Evolutionary conservation across 768 basidiomycete genomes (phyloP).

Genomic region (Boletus rex-veris): DNA sequence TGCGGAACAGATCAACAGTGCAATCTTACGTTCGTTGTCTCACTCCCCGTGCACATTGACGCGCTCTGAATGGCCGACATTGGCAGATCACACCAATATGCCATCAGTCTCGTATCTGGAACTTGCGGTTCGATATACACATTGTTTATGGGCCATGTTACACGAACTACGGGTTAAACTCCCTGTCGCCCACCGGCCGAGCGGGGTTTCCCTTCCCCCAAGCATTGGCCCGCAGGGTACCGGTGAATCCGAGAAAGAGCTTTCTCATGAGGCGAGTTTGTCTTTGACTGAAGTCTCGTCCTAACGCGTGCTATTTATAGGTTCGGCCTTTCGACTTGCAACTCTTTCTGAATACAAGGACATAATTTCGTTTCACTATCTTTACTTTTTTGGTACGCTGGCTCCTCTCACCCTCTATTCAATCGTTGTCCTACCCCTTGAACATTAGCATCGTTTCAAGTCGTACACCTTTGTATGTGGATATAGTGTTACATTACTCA

Average conservation of each 20-base stretch:
- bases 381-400: neutral
- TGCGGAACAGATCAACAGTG: conserved; percentile 85
- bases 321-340: conserved; percentile 55
- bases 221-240: conserved; percentile 17
- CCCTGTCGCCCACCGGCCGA: conserved; percentile 35
- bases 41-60: neutral
- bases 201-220: conserved; percentile 48
- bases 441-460: conserved; percentile 15
- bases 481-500: conserved; percentile 28
- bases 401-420: neutral
- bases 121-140: conserved; percentile 60
- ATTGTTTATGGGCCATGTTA: conserved; percentile 56
- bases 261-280: conserved; percentile 35
- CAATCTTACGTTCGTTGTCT: conserved; percentile 68
- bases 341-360: conserved; percentile 47
- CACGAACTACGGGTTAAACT: conserved; percentile 48
- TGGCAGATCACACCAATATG: conserved; percentile 47
- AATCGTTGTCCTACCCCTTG: conserved; percentile 3
- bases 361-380: conserved; percentile 29
- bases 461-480: conserved; percentile 13
- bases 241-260: conserved; percentile 33
- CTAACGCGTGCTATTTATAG: conserved; percentile 15
- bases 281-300: neutral
- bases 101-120: conserved; percentile 61
- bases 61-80: conserved; percentile 1